Evolutionary conservation across 306 rosid genomes (phyloP), one percentile per base, ranked within the genome.

Genomic region (Gleditsia sinensis): DNA sequence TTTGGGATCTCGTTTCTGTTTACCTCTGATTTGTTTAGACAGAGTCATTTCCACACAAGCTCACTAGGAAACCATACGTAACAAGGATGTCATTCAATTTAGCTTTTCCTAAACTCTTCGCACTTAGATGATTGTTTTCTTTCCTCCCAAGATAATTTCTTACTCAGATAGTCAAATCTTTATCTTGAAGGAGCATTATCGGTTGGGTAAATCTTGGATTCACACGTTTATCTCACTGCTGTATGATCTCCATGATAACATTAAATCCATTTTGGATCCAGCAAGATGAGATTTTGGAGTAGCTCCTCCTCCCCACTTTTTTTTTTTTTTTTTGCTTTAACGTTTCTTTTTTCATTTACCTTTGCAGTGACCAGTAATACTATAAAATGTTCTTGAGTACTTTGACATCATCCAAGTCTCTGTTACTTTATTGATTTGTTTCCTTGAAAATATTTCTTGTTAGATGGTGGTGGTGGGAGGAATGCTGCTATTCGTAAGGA

Each of bases 391-490:
- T 24, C 42, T 58, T 37, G 37, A n/a, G 19, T 45, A 23, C 27
- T 7, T 72, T 50, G 16, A 25, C 42, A 34, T 69, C 36, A 56
- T 20, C 3, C 19, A 40, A 1, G 36, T 34, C 76, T 28, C 32
- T 60, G 72, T 70, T 51, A 64, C 51, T 37, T 68, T 61, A 27
- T 55, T 60, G 3, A 21, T 48, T 67, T 65, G 24, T 34, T 39
- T 40, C 70, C 49, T 77, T 58, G n/a, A 46, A n/a, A 83, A 53
- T 76, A 40, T 72, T 53, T 59, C 63, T 78, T 78, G 69, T 37
- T 81, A 92, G 97, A 86, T 82, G 83, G 73, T 72, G 82, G 74
- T 39, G 83, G 84, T 55, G 90, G 86, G 68, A 86, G 84, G 86
- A 88, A 80, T 77, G 27, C 40, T 40, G 64, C 80, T 71, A 71